phyloP scores from a whole-genome alignment of 2,329 filamentous ascomycete species.

The Aplosporella prunicola region DNA sequence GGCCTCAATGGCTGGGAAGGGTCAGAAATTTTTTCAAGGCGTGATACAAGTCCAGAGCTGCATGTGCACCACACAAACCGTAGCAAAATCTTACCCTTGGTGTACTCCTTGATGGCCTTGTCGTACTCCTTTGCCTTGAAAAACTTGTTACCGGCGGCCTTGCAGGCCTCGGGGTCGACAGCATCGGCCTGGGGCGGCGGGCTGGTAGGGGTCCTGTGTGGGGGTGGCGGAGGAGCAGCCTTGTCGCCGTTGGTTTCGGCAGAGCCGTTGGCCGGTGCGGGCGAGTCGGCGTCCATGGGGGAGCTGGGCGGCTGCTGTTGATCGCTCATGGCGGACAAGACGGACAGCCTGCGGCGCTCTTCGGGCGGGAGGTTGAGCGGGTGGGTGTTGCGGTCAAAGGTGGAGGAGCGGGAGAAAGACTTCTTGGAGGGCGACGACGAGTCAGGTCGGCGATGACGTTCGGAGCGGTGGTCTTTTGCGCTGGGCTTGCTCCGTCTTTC shows the following conservation, averaged over 20 bases:
- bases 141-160: conserved; percentile 87
- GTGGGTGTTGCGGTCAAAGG: conserved; percentile 60
- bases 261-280: conserved; percentile 40
- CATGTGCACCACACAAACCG: too few species aligned
- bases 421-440: conserved; percentile 22
- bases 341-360: conserved; percentile 68
- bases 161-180: conserved; percentile 84
- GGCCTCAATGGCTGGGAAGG: conserved; percentile 67
- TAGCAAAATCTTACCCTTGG: conserved; percentile 87
- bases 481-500: conserved; percentile 5
- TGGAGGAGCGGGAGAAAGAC: conserved; percentile 28
- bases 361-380: conserved; percentile 86
- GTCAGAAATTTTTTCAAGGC: too few species aligned
- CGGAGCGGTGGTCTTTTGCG: conserved; percentile 8
- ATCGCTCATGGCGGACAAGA: conserved; percentile 49
- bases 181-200: conserved; percentile 36
- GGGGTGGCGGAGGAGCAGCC: conserved; percentile 55
- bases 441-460: conserved; percentile 19
- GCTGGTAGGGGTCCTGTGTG: conserved; percentile 51
- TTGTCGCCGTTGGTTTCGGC: conserved; percentile 25
- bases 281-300: conserved; percentile 70
- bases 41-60: not conserved
- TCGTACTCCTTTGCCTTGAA: conserved; percentile 91
- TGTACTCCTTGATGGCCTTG: conserved; percentile 85
- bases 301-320: conserved; percentile 40